Evolutionary conservation across 805 yeast genomes (phyloP), one percentile per base, ranked within the genome.

Genomic region (Candida berthetii): DNA sequence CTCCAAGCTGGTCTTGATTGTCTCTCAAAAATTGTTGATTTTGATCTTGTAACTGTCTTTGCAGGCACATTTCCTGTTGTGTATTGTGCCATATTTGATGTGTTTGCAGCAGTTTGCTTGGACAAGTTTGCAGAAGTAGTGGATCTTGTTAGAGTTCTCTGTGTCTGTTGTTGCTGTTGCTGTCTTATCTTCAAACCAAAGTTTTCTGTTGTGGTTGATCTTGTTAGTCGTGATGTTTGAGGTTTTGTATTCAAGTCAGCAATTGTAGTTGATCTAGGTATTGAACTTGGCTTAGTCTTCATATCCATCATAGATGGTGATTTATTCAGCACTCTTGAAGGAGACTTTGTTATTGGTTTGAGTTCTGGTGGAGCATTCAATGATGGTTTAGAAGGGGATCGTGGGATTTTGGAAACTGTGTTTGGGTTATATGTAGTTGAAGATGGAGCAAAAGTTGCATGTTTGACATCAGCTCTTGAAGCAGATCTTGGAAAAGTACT

Each of bases 41-140:
- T 44, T 3, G 42, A 42, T 34, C 27, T 47, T 7, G 29, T 29
- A 36, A 24, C 25, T 10, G 22, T 18, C 29, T 43, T 9, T 35
- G 41, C 28, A 49, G 24, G 24, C 6, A 22, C 24, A 17, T 32
- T 47, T 44, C 31, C 39, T 47, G 39, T 41, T 2, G 37, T 24
- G 20, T 35, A 10, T 31, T 31, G 34, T 13, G 13, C 29, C 29
- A 27, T 14, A 10, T 47, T 48, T 7, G 53, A 52, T 4, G 52
- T 13, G 33, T 54, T 52, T 3, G 59, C 45, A 1, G 42, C 42
- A 3, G 58, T 52, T 19, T 58, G 57, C 37, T 42, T 50, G 3
- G 49, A n/a, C 28, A 35, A 15, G 18, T 35, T 10, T 6, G 27
- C 29, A n/a, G 14, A 7, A 11, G 32, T 29, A 22, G 42, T 28